A percentile compares a stretch with the other conserved stretches of the same genome.
phyloP scores from a whole-genome alignment of 164 flowering plant genomes.

The Vitis cinerea region DNA sequence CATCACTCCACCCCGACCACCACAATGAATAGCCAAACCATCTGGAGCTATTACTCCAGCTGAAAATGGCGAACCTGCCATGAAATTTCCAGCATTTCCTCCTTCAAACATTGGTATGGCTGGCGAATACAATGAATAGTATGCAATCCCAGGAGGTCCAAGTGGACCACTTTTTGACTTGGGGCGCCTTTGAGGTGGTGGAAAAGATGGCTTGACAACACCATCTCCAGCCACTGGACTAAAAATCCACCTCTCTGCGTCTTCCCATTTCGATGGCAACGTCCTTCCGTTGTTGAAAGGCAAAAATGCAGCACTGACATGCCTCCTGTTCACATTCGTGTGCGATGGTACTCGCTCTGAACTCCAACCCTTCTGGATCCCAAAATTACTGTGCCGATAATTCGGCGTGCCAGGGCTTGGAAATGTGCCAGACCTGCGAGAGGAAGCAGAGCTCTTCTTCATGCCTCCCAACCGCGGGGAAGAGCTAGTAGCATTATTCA shows the following conservation, averaged over 20 bases:
- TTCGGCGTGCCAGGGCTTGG: slow-evolving; percentile 86
- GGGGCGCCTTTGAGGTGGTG: slow-evolving; percentile 61
- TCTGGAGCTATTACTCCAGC: slow-evolving; percentile 55
- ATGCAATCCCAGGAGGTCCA: slow-evolving; percentile 73
- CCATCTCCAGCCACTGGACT: slow-evolving; percentile 77
- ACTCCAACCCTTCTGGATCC: slow-evolving; percentile 85
- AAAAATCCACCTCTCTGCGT: slow-evolving; percentile 97
- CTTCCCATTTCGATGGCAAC: slow-evolving; percentile 99
- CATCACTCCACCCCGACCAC: slow-evolving; percentile 28
- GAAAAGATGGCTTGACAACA: slow-evolving; percentile 30
- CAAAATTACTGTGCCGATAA: slow-evolving; percentile 40
- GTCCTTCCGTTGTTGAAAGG: slow-evolving; percentile 71
- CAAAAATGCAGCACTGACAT: slow-evolving; percentile 39
- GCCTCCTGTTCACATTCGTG: slow-evolving; percentile 33
- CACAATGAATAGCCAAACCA: slow-evolving; percentile 29
- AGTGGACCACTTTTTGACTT: slow-evolving; percentile 95
- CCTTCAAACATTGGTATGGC: slow-evolving; percentile 52
- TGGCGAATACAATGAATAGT: slow-evolving; percentile 64
- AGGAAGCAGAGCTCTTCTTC: slow-evolving; percentile 48
- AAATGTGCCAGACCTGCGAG: slow-evolving; percentile 46
- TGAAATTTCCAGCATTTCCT: slow-evolving; percentile 32
- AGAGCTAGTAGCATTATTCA: slow-evolving; percentile 45
- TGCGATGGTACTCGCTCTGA: slow-evolving; percentile 84
- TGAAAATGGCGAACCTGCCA: slow-evolving; percentile 62
- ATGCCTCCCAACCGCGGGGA: slow-evolving; percentile 59